Percentiles rank a stretch among this genome's conserved stretches.
Evolutionary conservation across 83 land plant species (phyloP).

Genomic region (Thuja plicata): DNA sequence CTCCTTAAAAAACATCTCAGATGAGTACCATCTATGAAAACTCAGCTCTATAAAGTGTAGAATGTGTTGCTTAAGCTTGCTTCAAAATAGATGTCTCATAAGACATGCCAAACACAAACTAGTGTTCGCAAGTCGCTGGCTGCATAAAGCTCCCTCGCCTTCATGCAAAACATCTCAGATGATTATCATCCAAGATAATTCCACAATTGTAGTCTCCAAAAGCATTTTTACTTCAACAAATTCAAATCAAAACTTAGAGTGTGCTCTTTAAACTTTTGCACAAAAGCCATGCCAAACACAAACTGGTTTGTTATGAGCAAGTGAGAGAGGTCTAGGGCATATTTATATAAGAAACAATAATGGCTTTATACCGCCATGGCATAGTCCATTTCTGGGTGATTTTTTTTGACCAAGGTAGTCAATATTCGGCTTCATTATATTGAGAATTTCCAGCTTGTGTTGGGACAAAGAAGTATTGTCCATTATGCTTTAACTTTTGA

Average conservation of each 20-base stretch:
- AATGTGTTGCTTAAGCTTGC: too few relatives aligned
- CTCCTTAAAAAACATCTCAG: constrained; percentile 20
- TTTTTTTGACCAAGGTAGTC: background rate
- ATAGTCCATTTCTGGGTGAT: background rate
- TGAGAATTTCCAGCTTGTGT: background rate
- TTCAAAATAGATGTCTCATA: background rate
- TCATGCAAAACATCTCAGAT: constrained; percentile 21
- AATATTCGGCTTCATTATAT: background rate
- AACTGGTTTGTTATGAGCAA: background rate
- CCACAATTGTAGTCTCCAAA: background rate
- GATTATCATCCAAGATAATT: background rate
- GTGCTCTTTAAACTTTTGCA: too few relatives aligned
- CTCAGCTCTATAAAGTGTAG: too few relatives aligned
- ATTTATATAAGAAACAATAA: background rate
- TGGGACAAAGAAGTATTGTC: background rate
- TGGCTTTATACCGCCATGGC: background rate
- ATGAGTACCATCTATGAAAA: background rate
- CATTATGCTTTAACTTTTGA: background rate
- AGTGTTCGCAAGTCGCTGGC: constrained; percentile 42
- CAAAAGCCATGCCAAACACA: too few relatives aligned
- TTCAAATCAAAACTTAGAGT: too few relatives aligned
- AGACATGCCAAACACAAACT: too few relatives aligned
- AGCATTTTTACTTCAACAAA: too few relatives aligned
- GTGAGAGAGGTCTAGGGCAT: background rate
- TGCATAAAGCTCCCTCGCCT: constrained; percentile 32